These are phyloP conservation scores for Candida sanyaensis DNA, from an alignment of 1,139 yeast species.

Conservation along the genomic window DNA sequence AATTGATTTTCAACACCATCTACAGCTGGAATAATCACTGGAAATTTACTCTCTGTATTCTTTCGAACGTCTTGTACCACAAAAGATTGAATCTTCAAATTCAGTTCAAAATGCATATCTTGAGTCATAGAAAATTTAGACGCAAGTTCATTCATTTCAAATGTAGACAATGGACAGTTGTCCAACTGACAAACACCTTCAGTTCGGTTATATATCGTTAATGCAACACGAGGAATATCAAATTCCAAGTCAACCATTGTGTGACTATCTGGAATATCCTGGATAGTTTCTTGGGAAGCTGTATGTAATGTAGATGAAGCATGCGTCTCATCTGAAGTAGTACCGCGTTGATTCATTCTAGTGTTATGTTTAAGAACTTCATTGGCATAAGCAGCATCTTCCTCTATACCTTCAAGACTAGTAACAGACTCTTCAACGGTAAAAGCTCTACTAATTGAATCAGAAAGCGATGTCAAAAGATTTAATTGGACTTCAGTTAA, in stretches of 20 bases:
- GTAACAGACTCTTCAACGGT: conserved; percentile 37
- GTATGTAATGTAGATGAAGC: background rate
- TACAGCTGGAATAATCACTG: conserved; percentile 76
- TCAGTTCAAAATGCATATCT: conserved; percentile 59
- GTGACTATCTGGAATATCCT: conserved; percentile 28
- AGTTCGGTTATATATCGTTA: conserved; percentile 67
- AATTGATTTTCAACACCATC: conserved; percentile 71
- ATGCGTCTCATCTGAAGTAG: background rate
- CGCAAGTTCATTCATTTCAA: conserved; percentile 63
- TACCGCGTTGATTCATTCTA: conserved; percentile 7
- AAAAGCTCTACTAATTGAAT: conserved; percentile 61
- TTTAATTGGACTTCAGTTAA: conserved; percentile 79
- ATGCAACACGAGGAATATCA: conserved; percentile 60
- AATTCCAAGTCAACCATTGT: conserved; percentile 53
- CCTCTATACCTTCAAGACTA: conserved; percentile 55
- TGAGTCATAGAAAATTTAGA: conserved; percentile 52
- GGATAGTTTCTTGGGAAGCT: background rate
- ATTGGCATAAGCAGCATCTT: conserved; percentile 64
- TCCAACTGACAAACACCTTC: conserved; percentile 35
- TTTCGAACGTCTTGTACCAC: conserved; percentile 74
- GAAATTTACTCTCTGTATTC: conserved; percentile 64
- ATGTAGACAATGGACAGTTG: conserved; percentile 48
- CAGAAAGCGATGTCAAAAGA: conserved; percentile 56
- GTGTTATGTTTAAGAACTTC: conserved; percentile 39
- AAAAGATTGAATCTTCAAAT: conserved; percentile 69